These are phyloP conservation scores for Sclerotinia trifoliorum DNA, from an alignment of 2,329 filamentous ascomycete genomes.

Conservation along the genomic window DNA sequence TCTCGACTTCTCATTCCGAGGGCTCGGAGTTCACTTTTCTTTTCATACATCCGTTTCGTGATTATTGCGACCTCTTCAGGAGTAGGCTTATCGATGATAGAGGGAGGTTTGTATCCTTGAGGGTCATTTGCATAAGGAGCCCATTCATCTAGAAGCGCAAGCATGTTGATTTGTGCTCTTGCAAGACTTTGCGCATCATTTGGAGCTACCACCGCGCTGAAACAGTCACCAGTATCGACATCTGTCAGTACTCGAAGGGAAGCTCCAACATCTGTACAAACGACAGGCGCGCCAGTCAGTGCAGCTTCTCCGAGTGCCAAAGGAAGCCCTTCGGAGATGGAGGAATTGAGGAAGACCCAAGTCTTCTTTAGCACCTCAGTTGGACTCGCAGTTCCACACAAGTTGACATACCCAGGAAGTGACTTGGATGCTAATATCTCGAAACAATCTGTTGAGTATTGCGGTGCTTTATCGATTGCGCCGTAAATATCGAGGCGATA, in stretches of 20 bases:
- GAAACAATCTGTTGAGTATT: constrained; percentile 60
- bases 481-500: constrained; percentile 64
- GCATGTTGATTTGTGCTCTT: constrained; percentile 59
- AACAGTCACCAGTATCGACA: constrained; percentile 49
- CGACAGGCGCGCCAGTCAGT: constrained; percentile 54
- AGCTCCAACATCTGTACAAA: constrained; percentile 56
- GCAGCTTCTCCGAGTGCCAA: constrained; percentile 59
- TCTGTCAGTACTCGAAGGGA: constrained; percentile 56
- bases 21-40: constrained; percentile 52
- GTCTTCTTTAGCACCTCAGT: constrained; percentile 44
- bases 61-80: constrained; percentile 51
- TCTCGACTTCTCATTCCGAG: constrained; percentile 58
- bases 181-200: constrained; percentile 62
- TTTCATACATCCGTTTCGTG: constrained; percentile 58
- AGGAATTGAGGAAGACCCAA: constrained; percentile 57
- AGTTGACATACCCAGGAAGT: constrained; percentile 31
- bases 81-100: constrained; percentile 43
- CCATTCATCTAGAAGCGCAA: constrained; percentile 63
- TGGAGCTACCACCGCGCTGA: constrained; percentile 62
- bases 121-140: constrained; percentile 51
- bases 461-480: constrained; percentile 60
- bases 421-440: constrained; percentile 39
- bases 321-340: constrained; percentile 54
- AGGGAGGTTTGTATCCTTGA: constrained; percentile 15
- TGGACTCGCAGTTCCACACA: constrained; percentile 46